Conservation (phyloP, 1,139 yeast species). For the Zygosaccharomyces sapae region DNA sequence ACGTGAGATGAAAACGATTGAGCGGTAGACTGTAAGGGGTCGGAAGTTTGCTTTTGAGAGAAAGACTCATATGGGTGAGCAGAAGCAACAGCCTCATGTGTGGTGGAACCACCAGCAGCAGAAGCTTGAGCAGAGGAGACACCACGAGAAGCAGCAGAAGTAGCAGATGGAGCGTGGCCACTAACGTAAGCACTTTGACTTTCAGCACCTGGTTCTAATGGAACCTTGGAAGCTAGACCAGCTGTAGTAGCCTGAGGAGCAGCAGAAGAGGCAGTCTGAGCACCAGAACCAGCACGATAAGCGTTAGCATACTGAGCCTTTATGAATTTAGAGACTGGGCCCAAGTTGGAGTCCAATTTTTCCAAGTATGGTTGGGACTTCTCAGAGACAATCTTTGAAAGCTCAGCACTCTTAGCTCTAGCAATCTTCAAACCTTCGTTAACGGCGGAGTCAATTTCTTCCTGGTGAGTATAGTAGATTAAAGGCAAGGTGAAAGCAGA, state of each 20-base stretch:
- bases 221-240: slow-evolving; percentile 29
- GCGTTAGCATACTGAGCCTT: slow-evolving; percentile 69
- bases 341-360: slow-evolving; percentile 51
- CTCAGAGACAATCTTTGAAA: slow-evolving; percentile 48
- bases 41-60: slow-evolving; percentile 3
- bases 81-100: no score
- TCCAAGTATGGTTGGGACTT: slow-evolving; percentile 46
- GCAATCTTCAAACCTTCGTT: slow-evolving; percentile 54
- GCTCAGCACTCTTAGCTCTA: slow-evolving; percentile 53
- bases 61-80: background rate
- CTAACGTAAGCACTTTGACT: slow-evolving; percentile 16
- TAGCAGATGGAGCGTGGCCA: slow-evolving; percentile 23
- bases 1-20: slow-evolving; percentile 32
- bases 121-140: slow-evolving; percentile 5
- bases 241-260: slow-evolving; percentile 29
- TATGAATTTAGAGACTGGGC: slow-evolving; percentile 58
- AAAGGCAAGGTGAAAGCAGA: slow-evolving; percentile 73
- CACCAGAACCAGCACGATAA: slow-evolving; percentile 53
- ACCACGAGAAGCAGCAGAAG: slow-evolving; percentile 30
- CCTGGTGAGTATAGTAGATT: slow-evolving; percentile 67
- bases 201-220: slow-evolving; percentile 15
- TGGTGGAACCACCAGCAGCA: background rate
- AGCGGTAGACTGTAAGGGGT: slow-evolving; percentile 8
- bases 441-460: slow-evolving; percentile 73
- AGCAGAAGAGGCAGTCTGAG: slow-evolving; percentile 34